Percentiles rank a stretch among this genome's conserved stretches.
These are phyloP conservation scores for Blastocrithidia nonstop DNA, from an alignment of 208 protist genomes.

Conservation along the genomic window DNA sequence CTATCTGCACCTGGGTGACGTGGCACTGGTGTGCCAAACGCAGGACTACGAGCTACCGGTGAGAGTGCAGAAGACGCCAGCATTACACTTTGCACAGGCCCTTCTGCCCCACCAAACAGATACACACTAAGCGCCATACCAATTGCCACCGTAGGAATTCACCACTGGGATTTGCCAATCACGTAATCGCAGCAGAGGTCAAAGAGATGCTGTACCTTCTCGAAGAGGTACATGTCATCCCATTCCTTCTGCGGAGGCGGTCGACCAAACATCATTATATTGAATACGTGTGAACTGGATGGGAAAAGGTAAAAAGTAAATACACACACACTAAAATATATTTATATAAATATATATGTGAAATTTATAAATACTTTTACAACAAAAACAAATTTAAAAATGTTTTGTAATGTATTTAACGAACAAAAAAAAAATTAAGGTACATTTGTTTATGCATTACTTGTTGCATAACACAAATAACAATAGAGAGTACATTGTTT, in stretches of 20 bases:
- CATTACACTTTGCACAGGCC: conserved; percentile 19
- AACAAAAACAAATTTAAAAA: too few species aligned
- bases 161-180: conserved; percentile 68
- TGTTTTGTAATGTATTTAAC: too few species aligned
- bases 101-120: conserved; percentile 53
- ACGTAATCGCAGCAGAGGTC: conserved; percentile 63
- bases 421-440: too few species aligned
- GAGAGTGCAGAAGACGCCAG: conserved; percentile 25
- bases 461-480: too few species aligned
- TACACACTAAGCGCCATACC: conserved; percentile 61
- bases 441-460: too few species aligned
- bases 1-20: conserved; percentile 4
- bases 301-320: conserved; percentile 1
- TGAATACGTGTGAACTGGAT: too few species aligned
- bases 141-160: conserved; percentile 58
- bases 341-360: conserved; percentile 1
- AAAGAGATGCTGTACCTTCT: conserved; percentile 68
- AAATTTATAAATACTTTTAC: too few species aligned
- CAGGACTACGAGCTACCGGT: conserved; percentile 32
- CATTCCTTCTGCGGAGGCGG: conserved; percentile 52
- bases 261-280: conserved; percentile 50
- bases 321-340: not conserved
- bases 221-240: conserved; percentile 75
- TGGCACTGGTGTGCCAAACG: conserved; percentile 21
- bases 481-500: too few species aligned